Conservation (phyloP, 176 grass and related monocot species). For the Tuctoria greenei region DNA sequence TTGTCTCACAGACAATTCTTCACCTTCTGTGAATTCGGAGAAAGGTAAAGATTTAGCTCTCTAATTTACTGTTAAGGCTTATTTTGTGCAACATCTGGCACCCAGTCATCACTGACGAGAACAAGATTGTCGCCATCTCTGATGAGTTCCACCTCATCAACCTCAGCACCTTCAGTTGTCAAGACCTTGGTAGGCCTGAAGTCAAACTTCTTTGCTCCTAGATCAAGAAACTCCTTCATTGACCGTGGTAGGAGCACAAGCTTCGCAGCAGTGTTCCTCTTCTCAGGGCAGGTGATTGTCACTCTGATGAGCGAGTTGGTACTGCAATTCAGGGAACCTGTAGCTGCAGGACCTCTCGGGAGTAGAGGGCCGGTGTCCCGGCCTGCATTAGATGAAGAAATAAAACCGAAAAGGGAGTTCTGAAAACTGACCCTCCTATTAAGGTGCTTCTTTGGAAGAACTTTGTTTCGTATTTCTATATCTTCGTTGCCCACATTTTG, state of each 20-base stretch:
- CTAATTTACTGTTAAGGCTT: not conserved
- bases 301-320: constrained; percentile 36
- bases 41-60: not conserved
- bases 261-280: constrained; percentile 44
- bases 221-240: constrained; percentile 62
- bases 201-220: constrained; percentile 64
- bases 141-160: constrained; percentile 74
- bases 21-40: not conserved
- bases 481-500: constrained; percentile 35
- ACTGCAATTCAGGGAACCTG: not conserved
- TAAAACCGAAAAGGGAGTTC: constrained; percentile 78
- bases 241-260: constrained; percentile 69
- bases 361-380: constrained; percentile 11
- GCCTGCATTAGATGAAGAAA: constrained; percentile 50
- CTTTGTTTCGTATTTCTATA: not conserved
- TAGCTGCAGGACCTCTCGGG: constrained; percentile 23
- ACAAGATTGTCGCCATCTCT: constrained; percentile 81
- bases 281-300: constrained; percentile 74
- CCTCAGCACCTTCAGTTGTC: constrained; percentile 65
- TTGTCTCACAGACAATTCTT: not conserved
- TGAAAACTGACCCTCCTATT: constrained; percentile 62
- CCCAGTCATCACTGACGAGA: constrained; percentile 51
- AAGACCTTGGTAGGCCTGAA: constrained; percentile 53
- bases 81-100: constrained; percentile 33
- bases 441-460: constrained; percentile 28